Evolutionary conservation across 176 grass and related monocot genomes (phyloP).

Genomic region (Bothriochloa decipiens): DNA sequence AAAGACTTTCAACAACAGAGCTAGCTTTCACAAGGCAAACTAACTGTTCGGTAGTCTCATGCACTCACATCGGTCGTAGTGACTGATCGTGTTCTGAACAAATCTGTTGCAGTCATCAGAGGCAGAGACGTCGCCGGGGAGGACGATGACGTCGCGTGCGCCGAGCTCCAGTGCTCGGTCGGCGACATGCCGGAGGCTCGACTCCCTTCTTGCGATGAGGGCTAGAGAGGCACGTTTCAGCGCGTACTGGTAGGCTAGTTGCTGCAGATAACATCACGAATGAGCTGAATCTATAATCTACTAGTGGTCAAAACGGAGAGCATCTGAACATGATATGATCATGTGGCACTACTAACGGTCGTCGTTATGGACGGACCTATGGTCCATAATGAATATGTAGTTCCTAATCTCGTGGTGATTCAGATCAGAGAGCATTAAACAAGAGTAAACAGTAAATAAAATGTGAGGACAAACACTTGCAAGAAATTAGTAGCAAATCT

Average conservation of each 20-base stretch:
- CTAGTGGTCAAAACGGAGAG: neutral
- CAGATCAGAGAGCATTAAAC: too few relatives aligned
- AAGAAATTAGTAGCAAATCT: too few relatives aligned
- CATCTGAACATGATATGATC: neutral
- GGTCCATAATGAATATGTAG: too few relatives aligned
- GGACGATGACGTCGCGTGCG: constrained; percentile 55
- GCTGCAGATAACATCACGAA: constrained; percentile 18
- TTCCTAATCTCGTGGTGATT: too few relatives aligned
- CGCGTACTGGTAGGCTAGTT: constrained; percentile 72
- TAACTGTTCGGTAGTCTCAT: neutral
- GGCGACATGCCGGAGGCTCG: constrained; percentile 55
- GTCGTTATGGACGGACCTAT: too few relatives aligned
- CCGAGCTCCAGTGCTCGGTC: constrained; percentile 43
- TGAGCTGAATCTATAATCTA: neutral
- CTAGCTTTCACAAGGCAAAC: neutral
- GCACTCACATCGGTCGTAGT: constrained; percentile 54
- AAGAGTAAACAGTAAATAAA: too few relatives aligned
- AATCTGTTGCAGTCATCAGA: constrained; percentile 47
- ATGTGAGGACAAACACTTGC: too few relatives aligned
- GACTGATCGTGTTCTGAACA: constrained; percentile 46
- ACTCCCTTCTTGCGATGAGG: constrained; percentile 63
- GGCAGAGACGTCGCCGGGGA: constrained; percentile 48
- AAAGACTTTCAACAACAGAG: neutral
- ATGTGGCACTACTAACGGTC: too few relatives aligned
- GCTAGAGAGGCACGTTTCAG: constrained; percentile 54